Evolutionary conservation across 768 basidiomycete genomes (phyloP), one percentile per base, ranked within the genome.

Genomic region (Krasilnikovozyma curviuscula): DNA sequence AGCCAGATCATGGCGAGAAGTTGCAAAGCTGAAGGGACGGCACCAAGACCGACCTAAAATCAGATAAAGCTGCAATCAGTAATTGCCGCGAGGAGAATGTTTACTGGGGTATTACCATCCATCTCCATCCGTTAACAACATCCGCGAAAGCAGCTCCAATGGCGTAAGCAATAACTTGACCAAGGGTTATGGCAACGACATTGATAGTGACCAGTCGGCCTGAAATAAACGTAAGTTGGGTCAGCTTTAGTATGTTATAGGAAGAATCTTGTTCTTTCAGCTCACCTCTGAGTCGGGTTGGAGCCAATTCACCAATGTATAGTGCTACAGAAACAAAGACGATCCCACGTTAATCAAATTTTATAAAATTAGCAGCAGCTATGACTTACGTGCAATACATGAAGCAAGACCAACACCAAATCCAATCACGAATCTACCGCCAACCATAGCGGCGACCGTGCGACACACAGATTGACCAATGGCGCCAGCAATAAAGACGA

Each of bases 221-320:
- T 5, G 81, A 70, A 24, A 79, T 57, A 7, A 32, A 23, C 57
- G 59, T 16, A 9, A 44, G 49, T 19, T 7, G 41, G 31, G 24
- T 16, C 13, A 8, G 0, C 21, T 4, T 21, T 28, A 32, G 18
- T 18, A 29, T 18, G 34, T 16, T 34, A 34, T 34, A 21, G 10
- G n/a, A 14, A 35, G 7, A 37, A 38, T 18, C n/a, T n/a, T n/a
- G n/a, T n/a, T n/a, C n/a, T n/a, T n/a, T n/a, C n/a, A n/a, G n/a
- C n/a, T n/a, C n/a, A 18, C 50, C 50, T 35, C 50, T 33, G 33
- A 46, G 43, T 19, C 74, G 68, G 7, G 80, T 81, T 0, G 81
- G 81, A 0, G 81, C 75, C 19, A 84, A 70, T 62, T 85, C 83
- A 59, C 83, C 81, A 42, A 86, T 82, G 60, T 84, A 83, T 5